These are phyloP conservation scores for Pistacia integerrima DNA, from an alignment of 345 rosid species.

Conservation along the genomic window DNA sequence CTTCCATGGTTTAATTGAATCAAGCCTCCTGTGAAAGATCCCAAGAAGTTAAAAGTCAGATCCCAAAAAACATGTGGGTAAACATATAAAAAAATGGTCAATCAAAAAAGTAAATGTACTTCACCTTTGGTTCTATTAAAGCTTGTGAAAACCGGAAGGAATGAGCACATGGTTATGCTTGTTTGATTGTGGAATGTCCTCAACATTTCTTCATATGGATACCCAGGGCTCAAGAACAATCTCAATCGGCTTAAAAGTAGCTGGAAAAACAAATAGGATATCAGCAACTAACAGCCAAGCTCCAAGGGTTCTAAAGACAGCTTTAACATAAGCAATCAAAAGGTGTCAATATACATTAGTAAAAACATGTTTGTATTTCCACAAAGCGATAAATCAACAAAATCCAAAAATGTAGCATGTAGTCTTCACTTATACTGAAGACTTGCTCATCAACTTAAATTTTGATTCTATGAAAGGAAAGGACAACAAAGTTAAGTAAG, in stretches of 20 bases:
- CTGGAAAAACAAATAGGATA: slow-evolving; percentile 35
- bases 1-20: slow-evolving; percentile 85
- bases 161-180: slow-evolving; percentile 81
- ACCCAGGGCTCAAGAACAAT: slow-evolving; percentile 88
- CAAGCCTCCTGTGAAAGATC: slow-evolving; percentile 67
- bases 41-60: slow-evolving; percentile 18
- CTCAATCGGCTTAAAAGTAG: slow-evolving; percentile 79
- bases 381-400: no score
- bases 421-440: neutral
- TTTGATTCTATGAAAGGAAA: no score
- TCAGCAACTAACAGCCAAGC: slow-evolving; percentile 2
- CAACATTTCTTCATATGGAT: slow-evolving; percentile 89
- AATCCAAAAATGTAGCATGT: no score
- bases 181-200: slow-evolving; percentile 91
- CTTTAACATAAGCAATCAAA: neutral
- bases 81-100: neutral
- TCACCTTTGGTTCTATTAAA: slow-evolving; percentile 76
- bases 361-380: no score
- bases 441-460: neutral
- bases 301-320: neutral
- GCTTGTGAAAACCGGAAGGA: slow-evolving; percentile 63
- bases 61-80: slow-evolving; percentile 9
- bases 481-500: neutral
- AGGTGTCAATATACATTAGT: neutral
- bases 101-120: slow-evolving; percentile 1